Evolutionary conservation across 345 rosid genomes (phyloP).

Genomic region (Ceriops decandra): DNA sequence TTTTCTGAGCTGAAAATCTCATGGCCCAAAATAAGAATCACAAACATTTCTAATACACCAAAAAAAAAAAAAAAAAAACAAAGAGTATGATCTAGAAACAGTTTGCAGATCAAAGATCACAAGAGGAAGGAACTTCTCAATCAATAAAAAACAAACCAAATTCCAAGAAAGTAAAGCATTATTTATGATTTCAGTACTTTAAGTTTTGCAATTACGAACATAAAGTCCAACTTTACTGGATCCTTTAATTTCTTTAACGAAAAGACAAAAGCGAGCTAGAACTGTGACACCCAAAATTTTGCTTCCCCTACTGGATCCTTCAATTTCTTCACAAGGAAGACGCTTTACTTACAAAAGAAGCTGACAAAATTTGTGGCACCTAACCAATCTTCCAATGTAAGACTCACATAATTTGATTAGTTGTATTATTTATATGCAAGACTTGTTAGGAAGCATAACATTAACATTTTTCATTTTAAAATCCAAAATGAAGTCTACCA

Average conservation of each 20-base stretch:
- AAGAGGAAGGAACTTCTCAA: not conserved
- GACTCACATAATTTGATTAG: too few species aligned
- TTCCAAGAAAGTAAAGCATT: not conserved
- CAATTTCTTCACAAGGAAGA: too few species aligned
- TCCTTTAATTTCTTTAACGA: too few species aligned
- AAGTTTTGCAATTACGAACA: not conserved
- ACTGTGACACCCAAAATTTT: too few species aligned
- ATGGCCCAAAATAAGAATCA: not conserved
- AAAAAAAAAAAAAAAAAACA: too few species aligned
- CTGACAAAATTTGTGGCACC: too few species aligned
- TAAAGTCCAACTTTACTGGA: too few species aligned
- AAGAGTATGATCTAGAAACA: not conserved
- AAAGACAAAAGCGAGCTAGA: too few species aligned
- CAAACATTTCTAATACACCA: not conserved
- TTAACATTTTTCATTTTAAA: not conserved
- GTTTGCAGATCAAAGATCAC: conserved; percentile 1
- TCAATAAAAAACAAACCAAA: not conserved
- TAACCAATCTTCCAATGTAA: too few species aligned
- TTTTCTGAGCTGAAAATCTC: not conserved
- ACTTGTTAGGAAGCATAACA: not conserved
- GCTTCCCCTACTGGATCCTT: too few species aligned
- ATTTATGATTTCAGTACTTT: not conserved
- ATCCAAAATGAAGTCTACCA: not conserved
- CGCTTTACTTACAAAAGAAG: too few species aligned
- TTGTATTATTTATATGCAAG: too few species aligned